Percentiles rank a stretch among this genome's conserved stretches.
Evolutionary conservation across 352 stramenopile genomes (phyloP).

Genomic region (Phytophthora hibernalis): DNA sequence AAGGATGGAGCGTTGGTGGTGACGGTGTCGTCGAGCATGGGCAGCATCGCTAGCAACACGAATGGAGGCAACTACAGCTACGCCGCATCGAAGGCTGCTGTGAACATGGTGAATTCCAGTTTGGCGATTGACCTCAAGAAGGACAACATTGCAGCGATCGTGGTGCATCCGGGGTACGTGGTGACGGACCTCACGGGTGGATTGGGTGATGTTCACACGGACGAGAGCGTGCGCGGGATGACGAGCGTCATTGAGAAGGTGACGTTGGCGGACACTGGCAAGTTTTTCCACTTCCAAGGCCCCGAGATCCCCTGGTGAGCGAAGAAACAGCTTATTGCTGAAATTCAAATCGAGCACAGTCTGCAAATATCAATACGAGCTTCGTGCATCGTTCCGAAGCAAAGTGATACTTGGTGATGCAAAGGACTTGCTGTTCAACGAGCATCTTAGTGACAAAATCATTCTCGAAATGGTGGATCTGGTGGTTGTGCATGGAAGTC

Average conservation of each 20-base stretch:
- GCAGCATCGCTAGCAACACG: conserved; percentile 46
- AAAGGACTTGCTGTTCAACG: neutral
- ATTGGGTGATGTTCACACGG: conserved; percentile 33
- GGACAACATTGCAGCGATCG: conserved; percentile 48
- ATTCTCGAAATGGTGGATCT: too few relatives aligned
- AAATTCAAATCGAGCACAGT: neutral
- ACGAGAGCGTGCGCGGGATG: conserved; percentile 47
- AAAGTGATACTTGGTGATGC: neutral
- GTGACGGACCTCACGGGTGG: conserved; percentile 53
- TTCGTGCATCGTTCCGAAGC: too few relatives aligned
- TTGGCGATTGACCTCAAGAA: conserved; percentile 51
- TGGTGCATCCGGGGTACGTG: conserved; percentile 63
- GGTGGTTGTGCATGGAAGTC: too few relatives aligned
- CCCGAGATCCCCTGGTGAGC: conserved; percentile 49
- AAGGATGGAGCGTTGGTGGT: conserved; percentile 20
- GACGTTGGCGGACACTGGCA: conserved; percentile 49
- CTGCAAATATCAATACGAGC: too few relatives aligned
- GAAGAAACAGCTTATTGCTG: neutral
- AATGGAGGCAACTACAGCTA: conserved; percentile 66
- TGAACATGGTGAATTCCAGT: conserved; percentile 69
- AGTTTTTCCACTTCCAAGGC: conserved; percentile 58
- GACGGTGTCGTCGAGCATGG: conserved; percentile 35
- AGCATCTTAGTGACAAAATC: neutral
- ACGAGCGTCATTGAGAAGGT: conserved; percentile 33
- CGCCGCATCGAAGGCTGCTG: conserved; percentile 65